phyloP scores from a whole-genome alignment of 2,329 filamentous ascomycete genomes.

The Cryoendolithus antarcticus region DNA sequence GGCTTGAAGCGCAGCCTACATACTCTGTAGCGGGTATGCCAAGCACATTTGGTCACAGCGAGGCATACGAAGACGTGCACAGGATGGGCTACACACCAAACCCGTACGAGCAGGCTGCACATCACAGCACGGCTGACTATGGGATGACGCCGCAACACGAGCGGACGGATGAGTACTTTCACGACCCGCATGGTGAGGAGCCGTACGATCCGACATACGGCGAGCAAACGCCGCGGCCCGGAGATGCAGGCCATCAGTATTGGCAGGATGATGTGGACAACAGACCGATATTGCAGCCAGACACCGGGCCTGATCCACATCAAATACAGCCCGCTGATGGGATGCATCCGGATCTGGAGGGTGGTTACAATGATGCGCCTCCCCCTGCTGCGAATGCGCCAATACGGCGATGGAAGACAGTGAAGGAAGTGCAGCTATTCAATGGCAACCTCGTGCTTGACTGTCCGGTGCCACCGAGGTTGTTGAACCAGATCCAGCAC shows the following conservation, averaged over 20 bases:
- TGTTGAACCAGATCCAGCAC: constrained; percentile 80
- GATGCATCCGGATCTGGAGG: constrained; percentile 24
- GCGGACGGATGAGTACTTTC: constrained; percentile 80
- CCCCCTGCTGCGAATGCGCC: constrained; percentile 44
- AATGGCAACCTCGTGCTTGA: constrained; percentile 94
- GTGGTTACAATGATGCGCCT: constrained; percentile 29
- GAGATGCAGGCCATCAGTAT: constrained; percentile 34
- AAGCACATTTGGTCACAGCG: constrained; percentile 50
- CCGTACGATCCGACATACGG: constrained; percentile 38
- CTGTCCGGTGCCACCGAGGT: constrained; percentile 80
- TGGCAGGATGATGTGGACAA: constrained; percentile 57
- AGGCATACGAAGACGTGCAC: constrained; percentile 44
- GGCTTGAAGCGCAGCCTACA: constrained; percentile 71
- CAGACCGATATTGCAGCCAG: constrained; percentile 62
- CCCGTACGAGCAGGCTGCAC: constrained; percentile 27
- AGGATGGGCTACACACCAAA: constrained; percentile 31
- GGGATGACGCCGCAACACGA: constrained; percentile 66
- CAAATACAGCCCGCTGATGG: constrained; percentile 27
- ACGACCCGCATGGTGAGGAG: constrained; percentile 64
- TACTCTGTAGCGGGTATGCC: constrained; percentile 60
- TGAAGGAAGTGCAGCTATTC: constrained; percentile 91
- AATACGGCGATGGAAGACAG: constrained; percentile 90
- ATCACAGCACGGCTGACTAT: constrained; percentile 41
- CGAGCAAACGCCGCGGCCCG: constrained; percentile 6
- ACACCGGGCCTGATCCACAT: constrained; percentile 47